These are phyloP conservation scores for Fragaria nilgerrensis DNA, from an alignment of 306 rosid species.

Conservation along the genomic window DNA sequence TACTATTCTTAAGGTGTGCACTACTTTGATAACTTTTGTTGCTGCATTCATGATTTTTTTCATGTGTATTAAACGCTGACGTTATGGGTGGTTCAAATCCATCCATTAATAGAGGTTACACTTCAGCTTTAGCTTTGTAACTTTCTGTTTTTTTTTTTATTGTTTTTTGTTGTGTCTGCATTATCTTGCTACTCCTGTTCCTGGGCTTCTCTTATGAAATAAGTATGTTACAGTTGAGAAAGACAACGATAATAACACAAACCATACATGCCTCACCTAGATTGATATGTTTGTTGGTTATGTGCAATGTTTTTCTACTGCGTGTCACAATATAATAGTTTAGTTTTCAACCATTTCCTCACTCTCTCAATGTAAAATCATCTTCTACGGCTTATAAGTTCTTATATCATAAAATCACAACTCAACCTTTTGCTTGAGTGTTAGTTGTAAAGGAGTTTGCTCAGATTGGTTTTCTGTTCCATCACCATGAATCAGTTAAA, in stretches of 20 bases:
- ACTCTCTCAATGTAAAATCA: neutral
- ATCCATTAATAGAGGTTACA: neutral
- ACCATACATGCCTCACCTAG: neutral
- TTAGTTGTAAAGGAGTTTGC: neutral
- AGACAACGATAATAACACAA: no score
- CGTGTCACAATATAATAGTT: neutral
- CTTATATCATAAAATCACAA: neutral
- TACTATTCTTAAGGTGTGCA: neutral
- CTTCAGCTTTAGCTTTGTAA: neutral
- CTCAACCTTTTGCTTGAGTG: neutral
- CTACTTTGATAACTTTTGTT: neutral
- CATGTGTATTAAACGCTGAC: neutral
- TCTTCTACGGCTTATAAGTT: neutral
- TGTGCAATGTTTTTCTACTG: neutral
- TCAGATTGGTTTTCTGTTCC: neutral
- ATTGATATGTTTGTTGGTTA: neutral
- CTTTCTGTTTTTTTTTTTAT: neutral
- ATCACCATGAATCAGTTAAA: neutral
- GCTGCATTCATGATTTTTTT: neutral
- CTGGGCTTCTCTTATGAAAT: neutral
- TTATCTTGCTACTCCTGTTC: neutral
- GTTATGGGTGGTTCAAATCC: neutral
- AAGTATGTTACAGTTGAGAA: neutral
- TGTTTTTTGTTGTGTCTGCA: neutral
- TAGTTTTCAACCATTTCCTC: neutral